These are phyloP conservation scores for Zychaea mexicana DNA, from an alignment of 371 early-diverging fungal genomes.

Conservation along the genomic window DNA sequence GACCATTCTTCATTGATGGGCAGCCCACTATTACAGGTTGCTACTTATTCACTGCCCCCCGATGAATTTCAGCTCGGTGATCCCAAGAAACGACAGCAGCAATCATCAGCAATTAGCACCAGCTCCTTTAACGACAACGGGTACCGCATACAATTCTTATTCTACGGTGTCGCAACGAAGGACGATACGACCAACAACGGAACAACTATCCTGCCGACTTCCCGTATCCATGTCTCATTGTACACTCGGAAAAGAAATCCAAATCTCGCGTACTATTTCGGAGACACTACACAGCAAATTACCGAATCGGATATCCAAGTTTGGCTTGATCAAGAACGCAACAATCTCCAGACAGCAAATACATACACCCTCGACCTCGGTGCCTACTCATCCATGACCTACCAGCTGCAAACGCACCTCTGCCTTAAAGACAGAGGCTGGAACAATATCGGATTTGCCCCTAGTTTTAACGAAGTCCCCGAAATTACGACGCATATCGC, in stretches of 20 bases:
- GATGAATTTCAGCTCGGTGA: slow-evolving; percentile 18
- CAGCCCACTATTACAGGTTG: slow-evolving; percentile 18
- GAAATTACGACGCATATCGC: slow-evolving; percentile 17
- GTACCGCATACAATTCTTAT: slow-evolving; percentile 14
- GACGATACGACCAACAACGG: slow-evolving; percentile 7
- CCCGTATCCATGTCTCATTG: slow-evolving; percentile 22
- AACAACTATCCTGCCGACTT: not conserved
- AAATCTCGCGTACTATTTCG: slow-evolving; percentile 18
- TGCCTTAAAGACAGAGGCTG: slow-evolving; percentile 22
- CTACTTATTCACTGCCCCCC: not conserved
- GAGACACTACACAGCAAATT: slow-evolving; percentile 12
- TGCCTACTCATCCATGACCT: slow-evolving; percentile 13
- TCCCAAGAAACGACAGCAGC: slow-evolving; percentile 12
- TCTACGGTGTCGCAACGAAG: slow-evolving; percentile 14
- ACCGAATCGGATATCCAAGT: slow-evolving; percentile 3
- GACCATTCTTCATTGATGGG: slow-evolving; percentile 20
- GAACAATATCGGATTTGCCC: slow-evolving; percentile 32
- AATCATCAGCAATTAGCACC: slow-evolving; percentile 3
- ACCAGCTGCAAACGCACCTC: slow-evolving; percentile 22
- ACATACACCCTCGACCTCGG: slow-evolving; percentile 19
- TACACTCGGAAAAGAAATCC: slow-evolving; percentile 29
- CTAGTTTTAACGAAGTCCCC: slow-evolving; percentile 12
- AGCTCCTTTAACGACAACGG: slow-evolving; percentile 9
- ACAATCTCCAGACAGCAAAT: slow-evolving; percentile 24
- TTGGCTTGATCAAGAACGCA: slow-evolving; percentile 27